Percentiles rank a stretch among this genome's conserved stretches.
Conservation (phyloP, 2,329 filamentous ascomycete genomes). For the Pseudogymnoascus sp. region DNA sequence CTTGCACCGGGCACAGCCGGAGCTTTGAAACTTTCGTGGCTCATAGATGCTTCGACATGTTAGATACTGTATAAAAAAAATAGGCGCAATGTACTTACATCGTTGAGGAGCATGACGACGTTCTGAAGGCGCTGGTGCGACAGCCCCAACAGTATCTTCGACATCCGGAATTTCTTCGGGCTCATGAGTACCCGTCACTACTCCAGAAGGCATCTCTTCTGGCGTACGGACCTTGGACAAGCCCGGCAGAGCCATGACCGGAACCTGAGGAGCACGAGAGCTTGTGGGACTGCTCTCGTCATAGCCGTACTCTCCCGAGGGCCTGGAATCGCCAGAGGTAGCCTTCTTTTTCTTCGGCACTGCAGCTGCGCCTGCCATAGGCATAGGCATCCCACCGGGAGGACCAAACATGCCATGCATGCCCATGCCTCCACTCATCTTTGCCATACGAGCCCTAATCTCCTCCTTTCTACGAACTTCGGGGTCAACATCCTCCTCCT, state of each 20-base stretch:
- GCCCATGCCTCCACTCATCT: conserved; percentile 96
- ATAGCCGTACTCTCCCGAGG: conserved; percentile 37
- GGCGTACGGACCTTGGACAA: conserved; percentile 53
- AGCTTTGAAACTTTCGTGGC: conserved; percentile 13
- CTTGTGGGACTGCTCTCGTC: conserved; percentile 33
- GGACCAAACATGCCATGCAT: conserved; percentile 90
- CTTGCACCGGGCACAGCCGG: conserved; percentile 35
- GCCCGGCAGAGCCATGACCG: conserved; percentile 63
- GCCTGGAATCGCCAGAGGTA: conserved; percentile 35
- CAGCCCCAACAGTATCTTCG: conserved; percentile 49
- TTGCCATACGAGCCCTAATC: conserved; percentile 89
- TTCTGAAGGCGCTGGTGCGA: conserved; percentile 32
- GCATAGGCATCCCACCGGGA: conserved; percentile 59
- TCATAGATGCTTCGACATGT: conserved; percentile 1
- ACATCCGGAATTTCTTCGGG: conserved; percentile 45
- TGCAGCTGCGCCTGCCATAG: conserved; percentile 38
- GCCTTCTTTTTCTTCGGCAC: conserved; percentile 50
- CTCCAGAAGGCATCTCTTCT: conserved; percentile 30
- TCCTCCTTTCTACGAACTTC: conserved; percentile 81
- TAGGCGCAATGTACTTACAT: conserved; percentile 16
- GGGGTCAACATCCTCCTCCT: conserved; percentile 80
- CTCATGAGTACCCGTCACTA: conserved; percentile 31
- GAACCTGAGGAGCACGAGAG: conserved; percentile 46
- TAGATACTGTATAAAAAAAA: not conserved
- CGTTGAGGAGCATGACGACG: conserved; percentile 31